Evolutionary conservation across 2,329 filamentous ascomycete species (phyloP).

Genomic region (Hymenoscyphus scutula): DNA sequence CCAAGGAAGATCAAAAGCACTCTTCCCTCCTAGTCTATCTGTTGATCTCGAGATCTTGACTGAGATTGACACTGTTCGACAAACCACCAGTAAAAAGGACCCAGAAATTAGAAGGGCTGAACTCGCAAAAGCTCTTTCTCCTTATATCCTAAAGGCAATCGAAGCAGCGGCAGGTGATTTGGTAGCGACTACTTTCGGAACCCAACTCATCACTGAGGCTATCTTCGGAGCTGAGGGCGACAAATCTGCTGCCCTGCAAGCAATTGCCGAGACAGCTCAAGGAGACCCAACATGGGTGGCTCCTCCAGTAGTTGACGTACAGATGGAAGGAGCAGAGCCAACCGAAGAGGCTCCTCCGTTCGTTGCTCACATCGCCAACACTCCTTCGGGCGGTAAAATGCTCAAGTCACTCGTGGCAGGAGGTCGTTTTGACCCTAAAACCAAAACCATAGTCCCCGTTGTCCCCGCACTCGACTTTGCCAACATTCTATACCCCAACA

Average conservation of each 20-base stretch:
- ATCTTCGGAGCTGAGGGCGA: constrained; percentile 74
- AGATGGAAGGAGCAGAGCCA: constrained; percentile 21
- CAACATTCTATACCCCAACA: constrained; percentile 74
- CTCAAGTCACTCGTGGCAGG: constrained; percentile 89
- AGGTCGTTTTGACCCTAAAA: constrained; percentile 75
- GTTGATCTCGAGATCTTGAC: constrained; percentile 68
- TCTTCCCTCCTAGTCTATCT: constrained; percentile 61
- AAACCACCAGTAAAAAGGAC: constrained; percentile 90
- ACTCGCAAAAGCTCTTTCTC: constrained; percentile 70
- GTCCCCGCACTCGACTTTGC: constrained; percentile 80
- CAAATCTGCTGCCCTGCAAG: constrained; percentile 70
- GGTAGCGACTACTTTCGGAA: constrained; percentile 74
- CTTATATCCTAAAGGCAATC: constrained; percentile 72
- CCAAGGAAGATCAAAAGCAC: constrained; percentile 59
- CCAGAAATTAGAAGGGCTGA: constrained; percentile 72
- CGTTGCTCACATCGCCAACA: constrained; percentile 55
- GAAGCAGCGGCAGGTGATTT: constrained; percentile 65
- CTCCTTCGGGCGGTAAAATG: constrained; percentile 71
- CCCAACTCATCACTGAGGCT: constrained; percentile 81
- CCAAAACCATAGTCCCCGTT: constrained; percentile 67
- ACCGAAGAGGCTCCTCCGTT: constrained; percentile 16
- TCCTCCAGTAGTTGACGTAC: constrained; percentile 38
- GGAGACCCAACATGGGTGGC: constrained; percentile 47
- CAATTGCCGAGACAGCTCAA: constrained; percentile 62
- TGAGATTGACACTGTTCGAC: constrained; percentile 76